Base-by-base conservation (phyloP, 2,329 filamentous ascomycete genomes). In the Exutisphaerella laricina region DNA sequence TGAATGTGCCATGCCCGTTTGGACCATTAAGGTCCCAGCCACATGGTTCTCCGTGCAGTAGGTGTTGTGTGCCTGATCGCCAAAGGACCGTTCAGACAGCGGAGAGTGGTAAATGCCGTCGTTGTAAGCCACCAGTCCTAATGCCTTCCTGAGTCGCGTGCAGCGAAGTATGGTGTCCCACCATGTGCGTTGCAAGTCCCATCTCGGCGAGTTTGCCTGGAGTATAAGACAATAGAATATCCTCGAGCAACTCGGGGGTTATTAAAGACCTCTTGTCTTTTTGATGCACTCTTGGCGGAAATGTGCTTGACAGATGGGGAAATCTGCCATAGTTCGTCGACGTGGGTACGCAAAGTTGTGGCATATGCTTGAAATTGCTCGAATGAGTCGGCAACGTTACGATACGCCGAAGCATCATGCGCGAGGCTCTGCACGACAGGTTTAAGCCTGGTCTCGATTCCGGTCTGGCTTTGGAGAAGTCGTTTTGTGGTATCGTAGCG, bases 221-320 rank as follows among this genome's bases (percentile, higher is more conserved):
- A 5, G 32, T 18, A 7, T 40, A 30, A 9, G 30, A 35, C 2
- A 12, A 26, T 28, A 48, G 8, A 17, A 48, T 44, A 21, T 46
- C 31, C 2, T 37, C 42, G 10, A 49, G 39, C 2, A 51, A 42
- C 29, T 49, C 42, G 1, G 36, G 30, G 3, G 25, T 37, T n/a
- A 1, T n/a, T n/a, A 13, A 51, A 44, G 13, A 51, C 48, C 12
- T 46, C 14, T 2, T 46, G 23, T 3, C 39, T 36, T 29, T 39
- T 30, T 1, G 25, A 23, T 7, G 37, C 26, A 5, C 9, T 30
- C 25, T 39, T 16, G 3, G 16, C 8, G 13, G 25, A 29, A 4
- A 20, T 26, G 25, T 28, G 36, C 36, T 29, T 18, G 3, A 26
- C 17, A 39, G 36, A 6, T 14, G 36, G 25, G 20, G 30, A 28